These are phyloP conservation scores for Globisporangium paroecandrum DNA, from an alignment of 352 stramenopile species.

Conservation along the genomic window DNA sequence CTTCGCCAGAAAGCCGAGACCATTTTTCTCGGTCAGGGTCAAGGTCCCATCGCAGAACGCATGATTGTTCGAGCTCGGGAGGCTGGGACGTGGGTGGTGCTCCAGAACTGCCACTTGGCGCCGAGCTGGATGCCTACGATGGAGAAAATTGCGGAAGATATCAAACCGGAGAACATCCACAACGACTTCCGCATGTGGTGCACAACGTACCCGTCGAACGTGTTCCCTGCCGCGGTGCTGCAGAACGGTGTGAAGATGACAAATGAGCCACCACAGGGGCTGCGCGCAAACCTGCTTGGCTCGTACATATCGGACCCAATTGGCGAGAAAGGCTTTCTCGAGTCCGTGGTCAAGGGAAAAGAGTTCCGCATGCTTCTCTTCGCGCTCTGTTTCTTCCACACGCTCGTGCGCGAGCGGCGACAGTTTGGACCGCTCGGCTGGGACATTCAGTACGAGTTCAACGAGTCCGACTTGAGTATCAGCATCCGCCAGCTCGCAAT, in stretches of 20 bases:
- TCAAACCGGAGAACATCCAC: slow-evolving; percentile 81
- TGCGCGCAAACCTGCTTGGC: slow-evolving; percentile 89
- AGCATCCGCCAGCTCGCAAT: slow-evolving; percentile 90
- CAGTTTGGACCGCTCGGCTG: slow-evolving; percentile 92
- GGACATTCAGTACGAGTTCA: slow-evolving; percentile 97
- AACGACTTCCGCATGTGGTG: slow-evolving; percentile 91
- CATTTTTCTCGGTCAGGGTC: slow-evolving; percentile 91
- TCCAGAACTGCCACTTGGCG: slow-evolving; percentile 90
- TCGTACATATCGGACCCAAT: slow-evolving; percentile 92
- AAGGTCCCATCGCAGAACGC: slow-evolving; percentile 88
- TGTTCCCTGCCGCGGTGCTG: slow-evolving; percentile 92
- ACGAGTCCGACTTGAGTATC: slow-evolving; percentile 92
- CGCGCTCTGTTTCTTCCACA: slow-evolving; percentile 90
- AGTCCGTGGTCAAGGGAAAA: slow-evolving; percentile 65
- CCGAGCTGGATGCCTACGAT: slow-evolving; percentile 93
- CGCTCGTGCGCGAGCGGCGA: slow-evolving; percentile 89
- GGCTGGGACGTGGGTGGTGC: slow-evolving; percentile 87
- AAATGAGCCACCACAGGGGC: slow-evolving; percentile 90
- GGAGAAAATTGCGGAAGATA: slow-evolving; percentile 89
- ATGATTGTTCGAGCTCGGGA: slow-evolving; percentile 85
- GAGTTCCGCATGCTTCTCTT: slow-evolving; percentile 90
- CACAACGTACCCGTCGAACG: slow-evolving; percentile 92
- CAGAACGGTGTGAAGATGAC: slow-evolving; percentile 98
- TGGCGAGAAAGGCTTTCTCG: slow-evolving; percentile 85
- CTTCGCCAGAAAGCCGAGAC: slow-evolving; percentile 75